phyloP scores from a whole-genome alignment of 1,284 basidiomycete species.

The Apiotrichum gracile region DNA sequence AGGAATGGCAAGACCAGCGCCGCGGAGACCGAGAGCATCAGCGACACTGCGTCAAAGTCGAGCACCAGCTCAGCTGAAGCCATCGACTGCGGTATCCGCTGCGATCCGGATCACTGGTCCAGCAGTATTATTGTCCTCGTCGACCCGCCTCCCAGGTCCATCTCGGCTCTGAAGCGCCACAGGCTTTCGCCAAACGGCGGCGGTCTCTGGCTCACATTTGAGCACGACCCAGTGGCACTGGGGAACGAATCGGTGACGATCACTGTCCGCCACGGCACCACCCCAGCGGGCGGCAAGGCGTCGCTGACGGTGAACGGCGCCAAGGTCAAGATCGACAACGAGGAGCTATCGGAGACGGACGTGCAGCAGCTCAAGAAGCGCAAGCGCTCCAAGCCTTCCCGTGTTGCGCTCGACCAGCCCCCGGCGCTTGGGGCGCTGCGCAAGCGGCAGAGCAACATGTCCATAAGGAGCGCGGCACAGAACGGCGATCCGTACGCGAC shows the following conservation, averaged over 20 bases:
- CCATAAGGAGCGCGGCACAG: slow-evolving; percentile 12
- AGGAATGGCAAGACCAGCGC: not conserved
- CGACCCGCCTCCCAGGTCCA: slow-evolving; percentile 83
- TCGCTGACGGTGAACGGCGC: slow-evolving; percentile 86
- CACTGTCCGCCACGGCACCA: slow-evolving; percentile 61
- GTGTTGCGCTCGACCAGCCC: slow-evolving; percentile 87
- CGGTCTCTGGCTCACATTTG: slow-evolving; percentile 92
- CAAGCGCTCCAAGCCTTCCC: slow-evolving; percentile 78
- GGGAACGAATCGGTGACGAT: slow-evolving; percentile 66
- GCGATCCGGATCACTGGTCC: slow-evolving; percentile 90
- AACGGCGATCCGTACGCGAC: slow-evolving; percentile 13
- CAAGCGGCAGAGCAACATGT: slow-evolving; percentile 34
- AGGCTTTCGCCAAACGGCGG: slow-evolving; percentile 80
- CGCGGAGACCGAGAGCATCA: slow-evolving; percentile 1
- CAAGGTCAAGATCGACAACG: slow-evolving; percentile 77
- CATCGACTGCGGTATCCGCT: slow-evolving; percentile 90
- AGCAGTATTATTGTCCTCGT: slow-evolving; percentile 80
- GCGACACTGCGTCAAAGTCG: not conserved
- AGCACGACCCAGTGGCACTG: slow-evolving; percentile 72
- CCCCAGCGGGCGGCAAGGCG: slow-evolving; percentile 55
- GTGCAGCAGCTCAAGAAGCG: slow-evolving; percentile 72
- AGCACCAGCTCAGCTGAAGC: slow-evolving; percentile 7
- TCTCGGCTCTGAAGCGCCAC: slow-evolving; percentile 80
- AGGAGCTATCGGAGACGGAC: slow-evolving; percentile 84
- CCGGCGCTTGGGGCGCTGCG: slow-evolving; percentile 70